These are phyloP conservation scores for Scenedesmus sp. DNA, from an alignment of 163 green algal genomes.

Conservation along the genomic window DNA sequence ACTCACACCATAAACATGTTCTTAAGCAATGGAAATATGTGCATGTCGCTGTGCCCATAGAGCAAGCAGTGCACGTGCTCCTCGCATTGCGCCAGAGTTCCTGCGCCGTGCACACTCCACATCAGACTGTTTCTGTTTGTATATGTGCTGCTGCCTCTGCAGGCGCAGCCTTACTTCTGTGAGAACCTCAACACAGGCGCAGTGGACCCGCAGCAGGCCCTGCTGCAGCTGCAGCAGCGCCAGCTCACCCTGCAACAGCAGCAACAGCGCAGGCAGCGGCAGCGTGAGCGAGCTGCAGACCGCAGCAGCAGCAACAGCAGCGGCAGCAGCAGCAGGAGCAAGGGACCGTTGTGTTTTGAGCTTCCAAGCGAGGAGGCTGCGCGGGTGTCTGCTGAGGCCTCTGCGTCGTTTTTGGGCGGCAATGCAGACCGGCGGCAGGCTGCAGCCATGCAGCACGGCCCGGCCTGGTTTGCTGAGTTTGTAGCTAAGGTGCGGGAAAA, in stretches of 20 bases:
- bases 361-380: neutral
- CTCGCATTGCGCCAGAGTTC: no score
- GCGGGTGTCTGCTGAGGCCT: neutral
- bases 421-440: slow-evolving; percentile 41
- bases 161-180: slow-evolving; percentile 62
- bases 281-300: neutral
- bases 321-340: slow-evolving; percentile 16
- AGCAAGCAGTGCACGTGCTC: neutral
- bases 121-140: no score
- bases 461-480: slow-evolving; percentile 51
- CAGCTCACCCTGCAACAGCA: slow-evolving; percentile 5
- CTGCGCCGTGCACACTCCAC: no score
- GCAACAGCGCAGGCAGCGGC: neutral
- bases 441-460: slow-evolving; percentile 51
- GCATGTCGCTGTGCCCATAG: neutral
- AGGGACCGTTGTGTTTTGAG: neutral
- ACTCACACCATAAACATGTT: neutral
- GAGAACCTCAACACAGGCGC: slow-evolving; percentile 68
- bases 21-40: no score
- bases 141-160: neutral
- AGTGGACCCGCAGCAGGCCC: slow-evolving; percentile 46
- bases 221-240: neutral
- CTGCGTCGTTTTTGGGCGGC: slow-evolving; percentile 33
- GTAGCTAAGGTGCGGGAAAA: slow-evolving; percentile 38
- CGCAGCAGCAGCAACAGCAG: neutral